Percentiles rank a stretch among this genome's conserved stretches.
Evolutionary conservation across 2,329 filamentous ascomycete genomes (phyloP).

Genomic region (Cryphonectria nitschkei): DNA sequence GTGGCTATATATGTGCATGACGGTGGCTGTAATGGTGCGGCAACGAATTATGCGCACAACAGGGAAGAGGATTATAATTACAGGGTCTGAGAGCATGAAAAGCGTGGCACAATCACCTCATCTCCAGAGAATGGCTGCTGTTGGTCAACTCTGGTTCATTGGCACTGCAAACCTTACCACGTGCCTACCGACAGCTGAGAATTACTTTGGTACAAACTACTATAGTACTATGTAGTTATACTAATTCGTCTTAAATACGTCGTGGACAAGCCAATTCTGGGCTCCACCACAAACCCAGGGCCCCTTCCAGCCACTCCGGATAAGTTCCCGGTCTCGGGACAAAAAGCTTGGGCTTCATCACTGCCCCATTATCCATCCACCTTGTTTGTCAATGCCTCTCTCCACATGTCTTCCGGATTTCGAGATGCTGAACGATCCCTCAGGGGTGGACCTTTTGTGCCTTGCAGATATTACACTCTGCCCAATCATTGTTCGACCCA

Average conservation of each 20-base stretch:
- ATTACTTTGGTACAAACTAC: too few relatives aligned
- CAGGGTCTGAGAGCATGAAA: background rate
- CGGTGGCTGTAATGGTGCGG: background rate
- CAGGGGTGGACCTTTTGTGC: slow-evolving; percentile 4
- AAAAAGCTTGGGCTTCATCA: background rate
- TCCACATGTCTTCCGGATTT: background rate
- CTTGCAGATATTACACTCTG: slow-evolving; percentile 17
- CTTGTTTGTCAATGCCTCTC: background rate
- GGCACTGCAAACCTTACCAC: background rate
- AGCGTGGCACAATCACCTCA: background rate
- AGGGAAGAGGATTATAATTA: background rate
- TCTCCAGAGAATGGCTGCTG: too few relatives aligned
- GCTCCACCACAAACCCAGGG: background rate
- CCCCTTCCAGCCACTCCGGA: background rate
- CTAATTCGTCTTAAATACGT: background rate
- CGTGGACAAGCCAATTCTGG: background rate
- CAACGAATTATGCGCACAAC: background rate
- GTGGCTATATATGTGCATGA: background rate
- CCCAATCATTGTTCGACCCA: slow-evolving; percentile 19
- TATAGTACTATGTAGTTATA: background rate
- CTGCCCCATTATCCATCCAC: background rate
- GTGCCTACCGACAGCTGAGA: background rate
- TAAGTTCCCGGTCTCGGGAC: background rate
- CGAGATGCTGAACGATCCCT: background rate
- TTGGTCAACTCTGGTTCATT: too few relatives aligned